Base-by-base conservation (phyloP, 179 eudicot genomes). In the Beta lomatogona region DNA sequence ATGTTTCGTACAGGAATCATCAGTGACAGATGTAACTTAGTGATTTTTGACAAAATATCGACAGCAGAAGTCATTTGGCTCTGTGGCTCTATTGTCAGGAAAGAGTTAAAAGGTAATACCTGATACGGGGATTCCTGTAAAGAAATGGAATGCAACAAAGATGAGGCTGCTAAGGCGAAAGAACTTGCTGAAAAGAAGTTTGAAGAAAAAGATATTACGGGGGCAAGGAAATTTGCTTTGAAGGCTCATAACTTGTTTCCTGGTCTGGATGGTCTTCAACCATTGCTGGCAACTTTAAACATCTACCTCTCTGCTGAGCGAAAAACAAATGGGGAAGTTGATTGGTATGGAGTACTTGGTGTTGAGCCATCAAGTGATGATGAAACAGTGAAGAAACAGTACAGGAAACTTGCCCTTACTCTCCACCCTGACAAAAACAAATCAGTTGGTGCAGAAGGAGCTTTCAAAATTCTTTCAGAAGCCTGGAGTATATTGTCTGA, bases 391-490 rank as follows among this genome's bases (percentile, higher is more conserved):
- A 94, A 79, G 84, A 97, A 89, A 78, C 94, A 89, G 50, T 97
- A 94, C 79, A 75, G 95, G 79, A 97, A 92, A 83, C 88, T 94
- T 83, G 98, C 97, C 78, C 92, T 97, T 25, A 78, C 81, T 54
- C 93, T 97, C 70, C 99, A 97, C 85, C 99, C 99, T 66, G 99
- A 97, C 89, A 97, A 97, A 84, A 97, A 93, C 82, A 94, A 93
- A 79, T 83, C 93, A 60, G 86, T 89, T 74, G 97, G 98, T 69
- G 98, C 99, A 50, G 99, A 97, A 48, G 99, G 99, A 60, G 99
- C 99, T 10, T 97, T 94, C 78, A 94, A 94, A 82, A 88, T 97
- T 74, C 86, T 97, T 80, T 97, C 97, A 36, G 95, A 94, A 85
- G 99, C 97, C 48, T 97, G 98, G 98, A 92, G 92, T 85, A 77